Base-by-base conservation (phyloP, 192 early-diverging fungal genomes). In the Dimargaris xerosporica region DNA sequence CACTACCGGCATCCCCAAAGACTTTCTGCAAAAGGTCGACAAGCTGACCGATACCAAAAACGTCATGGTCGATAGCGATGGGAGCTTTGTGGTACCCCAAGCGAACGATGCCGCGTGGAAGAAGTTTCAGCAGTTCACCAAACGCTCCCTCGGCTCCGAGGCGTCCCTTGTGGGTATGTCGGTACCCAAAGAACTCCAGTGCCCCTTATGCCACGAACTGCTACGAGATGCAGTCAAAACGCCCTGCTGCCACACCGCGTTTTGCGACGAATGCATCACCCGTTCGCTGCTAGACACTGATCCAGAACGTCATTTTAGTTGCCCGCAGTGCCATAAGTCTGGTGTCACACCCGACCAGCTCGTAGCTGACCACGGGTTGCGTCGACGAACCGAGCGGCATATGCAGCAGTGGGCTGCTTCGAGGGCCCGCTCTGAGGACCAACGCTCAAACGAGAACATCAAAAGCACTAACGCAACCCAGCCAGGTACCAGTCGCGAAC, bases 1-100 rank as follows among this genome's bases (percentile, higher is more conserved):
- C 48, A 93, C 96, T 0, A 98, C 94, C 0, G 96, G 96, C 39
- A 98, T 98, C 66, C 96, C 96, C 39, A 81, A 81, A 60, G 87
- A 82, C 47, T 96, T 96, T 62, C 67, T 98, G 51, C 86, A 94
- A 65, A 83, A 80, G 42, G 83, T 96, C 9, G 87, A 96, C 63
- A 78, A 80, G 28, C 67, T 77, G 15, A 71, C 76, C 26, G 83
- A 86, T 19, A 81, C 74, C 11, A 82, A 82, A 10, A 89, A 89
- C 11, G 83, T 92, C 41, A 90, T 96, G 85, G 89, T 99, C 10
- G 93, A 90, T 29, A 88, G 82, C 60, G 85, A 84, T 60, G 94
- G 96, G 29, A 87, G 92, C 56, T 73, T 96, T 34, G 94, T 96
- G 1, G 85, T 93, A 19, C 88, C 87, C 0, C 80, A 81, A 21